phyloP scores from a whole-genome alignment of 768 basidiomycete species.

The Tremella yokohamensis region DNA sequence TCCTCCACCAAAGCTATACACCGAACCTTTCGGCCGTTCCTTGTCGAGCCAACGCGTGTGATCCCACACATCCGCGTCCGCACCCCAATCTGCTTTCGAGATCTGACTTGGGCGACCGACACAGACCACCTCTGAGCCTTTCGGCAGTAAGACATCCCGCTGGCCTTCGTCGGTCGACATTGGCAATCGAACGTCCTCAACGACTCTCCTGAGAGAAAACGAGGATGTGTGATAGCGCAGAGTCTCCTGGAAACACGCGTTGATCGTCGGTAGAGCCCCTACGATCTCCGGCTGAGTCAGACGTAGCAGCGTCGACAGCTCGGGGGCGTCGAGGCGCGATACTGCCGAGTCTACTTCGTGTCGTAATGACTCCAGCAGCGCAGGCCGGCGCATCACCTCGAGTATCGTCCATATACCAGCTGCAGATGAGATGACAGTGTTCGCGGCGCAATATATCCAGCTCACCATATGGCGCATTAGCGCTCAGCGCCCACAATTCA shows the following conservation, averaged over 20 bases:
- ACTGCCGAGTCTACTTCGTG: constrained; percentile 16
- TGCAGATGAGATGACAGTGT: not conserved
- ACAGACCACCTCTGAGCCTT: constrained; percentile 26
- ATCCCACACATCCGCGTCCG: constrained; percentile 20
- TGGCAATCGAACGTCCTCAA: constrained; percentile 14
- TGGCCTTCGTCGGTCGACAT: not conserved
- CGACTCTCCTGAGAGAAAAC: constrained; percentile 21
- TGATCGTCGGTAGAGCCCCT: constrained; percentile 11
- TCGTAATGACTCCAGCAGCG: constrained; percentile 14
- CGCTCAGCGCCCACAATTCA: constrained; percentile 32
- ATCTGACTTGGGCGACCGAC: constrained; percentile 14
- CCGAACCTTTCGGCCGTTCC: constrained; percentile 14
- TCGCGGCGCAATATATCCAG: not conserved
- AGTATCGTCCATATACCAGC: constrained; percentile 28
- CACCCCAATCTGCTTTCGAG: constrained; percentile 20
- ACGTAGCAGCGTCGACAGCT: constrained; percentile 23
- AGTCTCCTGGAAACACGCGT: constrained; percentile 29
- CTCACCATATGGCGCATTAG: constrained; percentile 34
- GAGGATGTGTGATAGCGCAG: constrained; percentile 24
- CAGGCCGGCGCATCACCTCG: constrained; percentile 24
- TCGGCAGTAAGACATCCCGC: constrained; percentile 14
- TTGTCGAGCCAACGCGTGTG: constrained; percentile 13
- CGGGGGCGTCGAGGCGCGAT: constrained; percentile 12
- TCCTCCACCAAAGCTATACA: constrained; percentile 34
- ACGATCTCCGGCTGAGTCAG: constrained; percentile 18